Base-by-base conservation (phyloP, 1,139 yeast species). In the Sugiyamaella japonica region DNA sequence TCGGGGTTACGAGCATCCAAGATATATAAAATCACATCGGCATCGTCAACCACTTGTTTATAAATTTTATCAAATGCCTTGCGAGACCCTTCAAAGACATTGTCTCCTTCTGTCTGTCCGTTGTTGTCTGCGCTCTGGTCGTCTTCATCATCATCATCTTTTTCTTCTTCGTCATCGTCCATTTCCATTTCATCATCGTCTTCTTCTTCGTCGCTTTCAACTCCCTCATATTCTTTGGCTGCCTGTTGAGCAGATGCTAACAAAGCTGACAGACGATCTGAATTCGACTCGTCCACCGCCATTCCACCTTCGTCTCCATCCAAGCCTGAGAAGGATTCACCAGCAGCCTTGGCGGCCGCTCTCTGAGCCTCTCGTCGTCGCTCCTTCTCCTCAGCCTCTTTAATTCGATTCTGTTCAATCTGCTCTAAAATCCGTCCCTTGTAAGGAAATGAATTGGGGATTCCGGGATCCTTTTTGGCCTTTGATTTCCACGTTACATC, bases 1-100 rank as follows among this genome's bases (percentile, higher is more conserved):
- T 89, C 97, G 52, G 99, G 99, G 72, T 93, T 97, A 72, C 99
- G 84, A 2, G 99, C 97, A 73, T 93, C 99, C 67, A 93, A 76
- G 20, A 93, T 97, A 65, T 95, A 93, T 55, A 93, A 77, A 29
- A 93, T 78, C 56, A 93, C 97, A 72, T 91, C 98, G 1, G 97
- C 78, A 29, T 90, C 85, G 56, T 89, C 97, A 47, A 91, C 91
- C 50, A 91, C 87, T 71, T 90, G 89, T 70, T 90, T 96, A 73
- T 88, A 93, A 42, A 74, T 66, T 60, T 74, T 75, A 66, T 75
- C 79, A 57, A 72, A 76, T 10, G 97, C 95, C 70, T 87, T 90
- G 70, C 98, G 83, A 7, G 97, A 90, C 25, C 58, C 54, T 46
- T 58, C 61, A 41, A 47, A 48, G 13, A 44, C 29, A 23, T 37